Conservation (phyloP, 2,329 filamentous ascomycete genomes). For the Dryadomyces quercus-mongolicae region DNA sequence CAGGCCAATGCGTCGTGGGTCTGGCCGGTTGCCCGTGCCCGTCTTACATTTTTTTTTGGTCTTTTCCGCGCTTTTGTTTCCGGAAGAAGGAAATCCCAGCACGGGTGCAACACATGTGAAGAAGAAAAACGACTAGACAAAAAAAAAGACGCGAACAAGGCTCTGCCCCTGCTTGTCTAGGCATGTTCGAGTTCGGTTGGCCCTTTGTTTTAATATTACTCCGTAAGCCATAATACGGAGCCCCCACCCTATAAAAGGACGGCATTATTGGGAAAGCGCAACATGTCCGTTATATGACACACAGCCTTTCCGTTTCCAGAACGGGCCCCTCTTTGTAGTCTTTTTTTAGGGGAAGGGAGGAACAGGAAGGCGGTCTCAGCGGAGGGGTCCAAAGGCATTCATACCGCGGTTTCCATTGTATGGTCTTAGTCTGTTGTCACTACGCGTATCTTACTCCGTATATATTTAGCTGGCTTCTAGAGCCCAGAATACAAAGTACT, state of each 20-base stretch:
- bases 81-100: no score
- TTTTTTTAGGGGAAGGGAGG: background rate
- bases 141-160: background rate
- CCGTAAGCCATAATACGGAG: background rate
- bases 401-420: background rate
- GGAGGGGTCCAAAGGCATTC: background rate
- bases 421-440: no score
- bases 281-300: background rate
- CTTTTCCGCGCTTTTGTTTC: no score
- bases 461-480: no score
- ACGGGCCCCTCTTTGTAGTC: background rate
- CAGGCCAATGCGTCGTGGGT: no score
- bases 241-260: background rate
- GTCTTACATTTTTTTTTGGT: no score
- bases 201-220: background rate
- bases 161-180: background rate
- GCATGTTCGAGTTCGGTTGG: background rate
- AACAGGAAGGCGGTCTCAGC: background rate
- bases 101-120: no score
- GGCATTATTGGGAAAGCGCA: background rate
- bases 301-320: background rate
- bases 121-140: no score
- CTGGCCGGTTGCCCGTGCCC: no score
- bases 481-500: no score
- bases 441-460: no score